phyloP scores from a whole-genome alignment of 768 basidiomycete species.

The Leccinum longicurvipes region DNA sequence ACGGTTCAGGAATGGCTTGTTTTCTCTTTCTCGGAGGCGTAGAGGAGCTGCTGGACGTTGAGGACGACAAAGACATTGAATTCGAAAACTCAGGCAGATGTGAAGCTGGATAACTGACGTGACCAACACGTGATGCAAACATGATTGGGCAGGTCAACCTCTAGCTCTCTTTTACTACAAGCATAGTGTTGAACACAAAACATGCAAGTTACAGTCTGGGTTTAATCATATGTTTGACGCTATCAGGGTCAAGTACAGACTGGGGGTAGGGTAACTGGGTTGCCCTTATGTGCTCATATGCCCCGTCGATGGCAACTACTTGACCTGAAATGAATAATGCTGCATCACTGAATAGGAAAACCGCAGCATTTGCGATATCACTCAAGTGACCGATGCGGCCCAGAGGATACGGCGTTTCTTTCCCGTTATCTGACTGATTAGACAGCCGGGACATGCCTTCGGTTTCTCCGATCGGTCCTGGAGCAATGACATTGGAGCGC shows the following conservation, averaged over 20 bases:
- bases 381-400: constrained; percentile 57
- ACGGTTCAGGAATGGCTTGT: constrained; percentile 16
- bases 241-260: constrained; percentile 59
- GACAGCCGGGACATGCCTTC: constrained; percentile 67
- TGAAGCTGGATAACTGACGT: not conserved
- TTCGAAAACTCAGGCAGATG: too few relatives aligned
- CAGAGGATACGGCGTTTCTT: constrained; percentile 20
- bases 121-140: constrained; percentile 9
- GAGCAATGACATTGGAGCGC: constrained; percentile 82
- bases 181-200: not conserved
- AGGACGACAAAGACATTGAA: constrained; percentile 19
- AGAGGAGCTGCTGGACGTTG: constrained; percentile 31
- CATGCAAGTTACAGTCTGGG: constrained; percentile 31
- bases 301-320: constrained; percentile 69
- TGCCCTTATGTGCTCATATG: constrained; percentile 49
- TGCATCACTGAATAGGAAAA: constrained; percentile 82
- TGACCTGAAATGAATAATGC: constrained; percentile 76
- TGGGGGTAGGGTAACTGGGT: constrained; percentile 59
- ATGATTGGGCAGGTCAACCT: too few relatives aligned
- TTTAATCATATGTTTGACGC: constrained; percentile 49
- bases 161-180: not conserved
- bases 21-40: constrained; percentile 24
- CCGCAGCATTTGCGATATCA: constrained; percentile 68
- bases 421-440: not conserved
- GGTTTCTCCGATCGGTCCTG: constrained; percentile 79